phyloP scores from a whole-genome alignment of 177 flowering plant species.

The Vitis hybrid region DNA sequence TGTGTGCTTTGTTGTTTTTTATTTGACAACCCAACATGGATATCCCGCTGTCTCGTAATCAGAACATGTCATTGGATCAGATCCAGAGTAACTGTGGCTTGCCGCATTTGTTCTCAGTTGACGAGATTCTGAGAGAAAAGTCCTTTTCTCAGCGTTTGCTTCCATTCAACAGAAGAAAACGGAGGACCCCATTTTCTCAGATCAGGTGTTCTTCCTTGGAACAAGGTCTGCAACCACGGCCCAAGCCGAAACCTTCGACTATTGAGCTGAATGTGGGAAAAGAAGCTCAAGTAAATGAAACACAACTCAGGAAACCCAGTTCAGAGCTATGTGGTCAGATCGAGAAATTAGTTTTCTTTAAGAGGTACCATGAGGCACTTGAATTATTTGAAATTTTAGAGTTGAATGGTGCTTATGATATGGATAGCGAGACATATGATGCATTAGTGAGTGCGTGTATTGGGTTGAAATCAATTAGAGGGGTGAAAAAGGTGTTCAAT shows the following conservation, averaged over 20 bases:
- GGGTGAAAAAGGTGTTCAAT: constrained; percentile 53
- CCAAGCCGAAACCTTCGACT: constrained; percentile 31
- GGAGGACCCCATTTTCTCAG: constrained; percentile 10
- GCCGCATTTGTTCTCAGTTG: constrained; percentile 9
- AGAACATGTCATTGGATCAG: constrained; percentile 18
- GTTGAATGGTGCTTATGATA: constrained; percentile 29
- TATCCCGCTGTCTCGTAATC: constrained; percentile 29
- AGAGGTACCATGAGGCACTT: constrained; percentile 61
- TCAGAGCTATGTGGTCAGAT: constrained; percentile 53
- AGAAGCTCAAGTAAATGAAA: constrained; percentile 9
- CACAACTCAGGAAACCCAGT: constrained; percentile 23
- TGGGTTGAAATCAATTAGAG: constrained; percentile 55
- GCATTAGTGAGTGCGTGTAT: constrained; percentile 71
- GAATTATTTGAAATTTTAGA: constrained; percentile 74
- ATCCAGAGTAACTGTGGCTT: constrained; percentile 18
- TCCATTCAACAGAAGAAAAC: constrained; percentile 19
- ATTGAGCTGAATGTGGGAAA: constrained; percentile 4
- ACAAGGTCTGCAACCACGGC: constrained; percentile 46
- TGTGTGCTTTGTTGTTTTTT: too few relatives aligned
- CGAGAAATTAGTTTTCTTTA: constrained; percentile 56
- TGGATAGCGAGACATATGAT: constrained; percentile 51
- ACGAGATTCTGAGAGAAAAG: constrained; percentile 1
- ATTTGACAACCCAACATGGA: constrained; percentile 15
- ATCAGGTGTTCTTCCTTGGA: constrained; percentile 35
- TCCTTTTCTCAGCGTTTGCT: constrained; percentile 18